Evolutionary conservation across 495 filamentous ascomycete species (phyloP).

Genomic region (Oidiodendron maius): DNA sequence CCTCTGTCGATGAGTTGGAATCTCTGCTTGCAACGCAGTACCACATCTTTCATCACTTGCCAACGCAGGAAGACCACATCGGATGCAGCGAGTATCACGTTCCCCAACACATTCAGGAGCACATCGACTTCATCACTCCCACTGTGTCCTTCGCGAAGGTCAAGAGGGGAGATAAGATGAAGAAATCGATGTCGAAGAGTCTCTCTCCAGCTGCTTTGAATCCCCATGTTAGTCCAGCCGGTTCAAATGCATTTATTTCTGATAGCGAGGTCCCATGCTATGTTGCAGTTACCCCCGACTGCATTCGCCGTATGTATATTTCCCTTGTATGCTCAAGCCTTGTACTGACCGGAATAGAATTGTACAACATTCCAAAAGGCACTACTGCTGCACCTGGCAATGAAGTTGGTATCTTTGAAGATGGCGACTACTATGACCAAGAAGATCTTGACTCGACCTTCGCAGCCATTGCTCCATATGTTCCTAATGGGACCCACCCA

Average conservation of each 20-base stretch:
- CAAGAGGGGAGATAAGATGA: background rate
- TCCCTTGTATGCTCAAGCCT: background rate
- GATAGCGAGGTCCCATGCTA: background rate
- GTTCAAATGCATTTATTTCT: background rate
- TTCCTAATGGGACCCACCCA: background rate
- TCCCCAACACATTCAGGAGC: conserved; percentile 13
- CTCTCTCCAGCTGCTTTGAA: background rate
- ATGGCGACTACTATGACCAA: conserved; percentile 1
- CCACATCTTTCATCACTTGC: conserved; percentile 44
- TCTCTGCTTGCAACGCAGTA: conserved; percentile 49
- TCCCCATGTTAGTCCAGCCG: background rate
- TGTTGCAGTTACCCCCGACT: background rate
- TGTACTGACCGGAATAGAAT: background rate
- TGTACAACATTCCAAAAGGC: background rate
- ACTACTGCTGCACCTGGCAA: background rate
- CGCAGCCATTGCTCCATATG: background rate
- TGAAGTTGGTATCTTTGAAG: conserved; percentile 1
- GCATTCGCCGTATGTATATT: background rate
- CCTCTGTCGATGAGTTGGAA: conserved; percentile 46
- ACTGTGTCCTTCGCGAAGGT: conserved; percentile 13
- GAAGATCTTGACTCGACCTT: background rate
- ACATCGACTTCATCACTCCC: conserved; percentile 21
- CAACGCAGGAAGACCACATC: conserved; percentile 30
- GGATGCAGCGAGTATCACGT: conserved; percentile 19
- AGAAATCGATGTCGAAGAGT: background rate